phyloP scores from a whole-genome alignment of 2,329 filamentous ascomycete species.

The Fusarium abutilonis region DNA sequence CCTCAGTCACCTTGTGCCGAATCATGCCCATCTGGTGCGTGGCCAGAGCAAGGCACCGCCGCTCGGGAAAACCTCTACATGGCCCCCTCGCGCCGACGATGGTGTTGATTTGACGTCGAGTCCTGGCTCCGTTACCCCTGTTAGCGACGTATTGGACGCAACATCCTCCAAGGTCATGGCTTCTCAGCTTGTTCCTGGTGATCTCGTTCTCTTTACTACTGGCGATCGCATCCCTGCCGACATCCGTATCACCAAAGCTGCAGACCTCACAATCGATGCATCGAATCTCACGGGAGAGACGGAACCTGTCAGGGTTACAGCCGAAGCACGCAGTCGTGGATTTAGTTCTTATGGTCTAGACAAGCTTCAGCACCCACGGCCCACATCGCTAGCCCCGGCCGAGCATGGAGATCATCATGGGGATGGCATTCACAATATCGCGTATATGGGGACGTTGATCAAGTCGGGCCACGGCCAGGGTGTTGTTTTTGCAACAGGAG shows the following conservation, averaged over 20 bases:
- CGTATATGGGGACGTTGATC: slow-evolving; percentile 97
- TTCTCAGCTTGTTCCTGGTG: slow-evolving; percentile 86
- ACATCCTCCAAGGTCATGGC: slow-evolving; percentile 88
- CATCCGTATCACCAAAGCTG: slow-evolving; percentile 89
- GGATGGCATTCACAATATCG: slow-evolving; percentile 87
- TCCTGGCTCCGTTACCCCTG: slow-evolving; percentile 66
- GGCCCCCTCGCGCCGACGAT: slow-evolving; percentile 59
- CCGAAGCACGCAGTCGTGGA: slow-evolving; percentile 62
- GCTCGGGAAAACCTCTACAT: slow-evolving; percentile 54
- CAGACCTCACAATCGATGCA: slow-evolving; percentile 92
- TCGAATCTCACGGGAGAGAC: slow-evolving; percentile 98
- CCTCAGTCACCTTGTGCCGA: slow-evolving; percentile 90
- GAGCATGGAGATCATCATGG: slow-evolving; percentile 69
- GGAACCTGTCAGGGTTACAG: slow-evolving; percentile 84
- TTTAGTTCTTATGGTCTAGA: slow-evolving; percentile 44
- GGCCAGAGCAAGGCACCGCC: slow-evolving; percentile 53
- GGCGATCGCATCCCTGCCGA: slow-evolving; percentile 97
- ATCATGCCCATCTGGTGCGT: slow-evolving; percentile 94
- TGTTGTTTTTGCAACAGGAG: slow-evolving; percentile 95
- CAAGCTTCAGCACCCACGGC: slow-evolving; percentile 44
- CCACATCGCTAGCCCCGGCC: slow-evolving; percentile 57
- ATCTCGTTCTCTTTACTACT: slow-evolving; percentile 92
- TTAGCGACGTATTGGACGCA: slow-evolving; percentile 72
- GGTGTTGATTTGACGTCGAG: slow-evolving; percentile 56
- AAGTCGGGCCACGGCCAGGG: slow-evolving; percentile 95